Base-by-base conservation (phyloP, 225 moss, liverwort and hornwort species). In the Polytrichum commune region DNA sequence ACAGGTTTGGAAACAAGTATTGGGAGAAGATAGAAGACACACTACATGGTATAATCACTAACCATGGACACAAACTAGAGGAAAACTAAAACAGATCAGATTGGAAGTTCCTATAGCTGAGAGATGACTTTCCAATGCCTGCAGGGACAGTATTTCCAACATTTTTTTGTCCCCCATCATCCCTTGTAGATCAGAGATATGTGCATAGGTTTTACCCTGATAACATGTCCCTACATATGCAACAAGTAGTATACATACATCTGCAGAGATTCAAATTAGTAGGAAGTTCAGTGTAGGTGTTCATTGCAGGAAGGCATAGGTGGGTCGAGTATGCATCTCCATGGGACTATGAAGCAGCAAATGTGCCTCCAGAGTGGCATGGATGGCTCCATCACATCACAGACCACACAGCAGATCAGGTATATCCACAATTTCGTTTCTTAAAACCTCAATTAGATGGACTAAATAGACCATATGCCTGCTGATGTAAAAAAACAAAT, bases 321-420 rank as follows among this genome's bases (percentile, higher is more conserved):
- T 96, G 93, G 93, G 93, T 93, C 57, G 89, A 90, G 69, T 93
- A 92, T 72, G 93, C 90, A 63, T 90, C 86, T 68, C 18, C 74
- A 54, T 84, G 64, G 71, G 54, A 80, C 33, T 96, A 93, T 61
- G 86, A 93, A 70, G 89, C 93, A 63, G 72, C 92, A 5, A 74
- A 87, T 1, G 90, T 96, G 22, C 96, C 96, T 30, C 77, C 90
- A 8, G 93, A 96, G 69, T 93, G 93, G 93, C 96, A 96, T 76
- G 92, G 93, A 30, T 96, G 96, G 93, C 75, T 93, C 33, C 96
- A 93, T 76, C 88, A 88, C 75, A 77, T 93, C 27, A 93, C 93
- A 27, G 90, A 96, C 76, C 92, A 83, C 76, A 88, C 84, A 32
- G 76, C 92, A 62, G 89, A 96, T 20, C 71, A 93, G 87, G 96